Percentiles rank a stretch among this genome's conserved stretches.
These are phyloP conservation scores for Hyphopichia burtonii DNA, from an alignment of 1,139 yeast genomes.

Conservation along the genomic window DNA sequence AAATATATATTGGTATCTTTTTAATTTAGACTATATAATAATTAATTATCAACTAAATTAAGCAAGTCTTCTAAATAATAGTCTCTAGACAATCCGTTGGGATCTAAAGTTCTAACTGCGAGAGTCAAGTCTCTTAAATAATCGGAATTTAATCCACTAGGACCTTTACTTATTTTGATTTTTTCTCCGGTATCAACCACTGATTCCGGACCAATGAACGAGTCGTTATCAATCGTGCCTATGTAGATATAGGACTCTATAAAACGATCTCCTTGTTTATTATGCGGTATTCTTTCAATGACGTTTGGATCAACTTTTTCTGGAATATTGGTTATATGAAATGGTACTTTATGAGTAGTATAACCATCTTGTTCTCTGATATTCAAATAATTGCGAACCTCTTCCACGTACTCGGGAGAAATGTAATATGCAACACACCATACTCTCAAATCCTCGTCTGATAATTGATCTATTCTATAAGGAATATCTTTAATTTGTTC, in stretches of 20 bases:
- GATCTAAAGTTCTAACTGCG: constrained; percentile 52
- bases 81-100: constrained; percentile 27
- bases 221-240: constrained; percentile 76
- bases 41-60: background rate
- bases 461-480: constrained; percentile 19
- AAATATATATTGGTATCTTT: too few species aligned
- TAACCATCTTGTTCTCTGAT: constrained; percentile 89
- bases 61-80: constrained; percentile 38
- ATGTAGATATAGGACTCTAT: constrained; percentile 74
- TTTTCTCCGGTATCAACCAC: constrained; percentile 56
- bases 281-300: constrained; percentile 17
- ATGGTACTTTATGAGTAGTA: constrained; percentile 66
- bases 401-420: constrained; percentile 59
- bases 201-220: constrained; percentile 81
- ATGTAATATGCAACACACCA: constrained; percentile 87
- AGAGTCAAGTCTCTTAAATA: constrained; percentile 57
- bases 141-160: constrained; percentile 78
- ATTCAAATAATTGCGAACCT: constrained; percentile 69
- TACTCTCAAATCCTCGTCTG: constrained; percentile 51
- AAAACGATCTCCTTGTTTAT: constrained; percentile 30
- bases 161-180: constrained; percentile 62
- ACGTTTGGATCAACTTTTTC: constrained; percentile 5
- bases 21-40: too few species aligned
- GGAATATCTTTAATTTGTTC: constrained; percentile 7
- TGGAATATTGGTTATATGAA: constrained; percentile 45